A percentile compares a stretch with the other conserved stretches of the same genome.
Evolutionary conservation across 2,329 filamentous ascomycete genomes (phyloP).

Genomic region (Myriosclerotinia curreyana): DNA sequence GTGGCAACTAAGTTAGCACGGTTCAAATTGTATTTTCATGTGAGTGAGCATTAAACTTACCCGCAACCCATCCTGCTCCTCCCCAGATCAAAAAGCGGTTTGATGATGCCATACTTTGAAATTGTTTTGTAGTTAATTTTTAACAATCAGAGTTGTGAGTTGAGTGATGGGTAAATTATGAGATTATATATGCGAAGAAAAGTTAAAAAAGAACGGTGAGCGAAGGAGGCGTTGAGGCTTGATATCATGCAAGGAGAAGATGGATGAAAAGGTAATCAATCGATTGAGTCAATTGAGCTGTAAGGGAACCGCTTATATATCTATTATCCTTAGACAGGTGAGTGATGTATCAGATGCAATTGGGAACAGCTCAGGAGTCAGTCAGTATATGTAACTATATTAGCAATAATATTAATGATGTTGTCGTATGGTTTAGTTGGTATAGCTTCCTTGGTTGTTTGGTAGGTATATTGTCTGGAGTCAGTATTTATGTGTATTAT

Average conservation of each 20-base stretch:
- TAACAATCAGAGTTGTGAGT: neutral
- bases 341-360: no score
- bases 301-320: conserved; percentile 11
- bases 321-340: conserved; percentile 10
- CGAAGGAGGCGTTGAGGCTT: conserved; percentile 7
- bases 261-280: no score
- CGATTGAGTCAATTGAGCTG: conserved; percentile 7
- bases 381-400: no score
- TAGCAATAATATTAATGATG: no score
- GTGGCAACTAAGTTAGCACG: conserved; percentile 15
- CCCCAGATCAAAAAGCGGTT: conserved; percentile 59
- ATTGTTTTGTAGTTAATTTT: conserved; percentile 1
- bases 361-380: no score
- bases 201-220: conserved; percentile 18
- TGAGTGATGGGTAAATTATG: neutral
- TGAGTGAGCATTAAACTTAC: conserved; percentile 9
- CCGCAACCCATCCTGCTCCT: conserved; percentile 54
- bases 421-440: no score
- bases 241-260: conserved; percentile 22
- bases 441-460: no score
- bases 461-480: no score
- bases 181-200: neutral
- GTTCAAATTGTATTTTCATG: conserved; percentile 2
- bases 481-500: no score
- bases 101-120: conserved; percentile 22